Evolutionary conservation across 2,329 filamentous ascomycete genomes (phyloP).

Genomic region (Aspergillus sp.): DNA sequence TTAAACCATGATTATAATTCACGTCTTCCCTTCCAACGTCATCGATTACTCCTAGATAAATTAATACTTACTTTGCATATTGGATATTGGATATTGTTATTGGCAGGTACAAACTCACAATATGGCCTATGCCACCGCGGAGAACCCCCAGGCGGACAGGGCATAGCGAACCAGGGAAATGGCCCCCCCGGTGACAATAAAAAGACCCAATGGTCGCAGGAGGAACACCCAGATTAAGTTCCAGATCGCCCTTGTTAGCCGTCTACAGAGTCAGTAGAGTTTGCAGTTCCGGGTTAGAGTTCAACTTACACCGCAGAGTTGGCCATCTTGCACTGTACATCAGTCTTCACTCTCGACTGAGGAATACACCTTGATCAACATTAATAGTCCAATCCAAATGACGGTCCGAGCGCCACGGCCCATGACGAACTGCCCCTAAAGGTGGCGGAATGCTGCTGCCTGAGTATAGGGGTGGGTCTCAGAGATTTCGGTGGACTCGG

Average conservation of each 20-base stretch:
- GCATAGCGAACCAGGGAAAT: conserved; percentile 1
- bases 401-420: no score
- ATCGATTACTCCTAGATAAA: no score
- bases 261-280: background rate
- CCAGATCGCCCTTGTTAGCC: background rate
- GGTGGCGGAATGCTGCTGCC: no score
- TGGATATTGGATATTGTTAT: no score
- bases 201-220: background rate
- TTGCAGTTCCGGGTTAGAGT: background rate
- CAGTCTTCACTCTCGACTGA: no score
- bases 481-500: background rate
- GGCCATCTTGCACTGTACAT: background rate
- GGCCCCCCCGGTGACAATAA: background rate
- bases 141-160: background rate
- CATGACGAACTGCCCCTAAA: background rate
- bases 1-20: no score
- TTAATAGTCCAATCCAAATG: no score
- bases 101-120: no score
- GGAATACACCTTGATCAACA: no score
- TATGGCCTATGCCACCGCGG: no score
- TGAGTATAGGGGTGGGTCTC: background rate
- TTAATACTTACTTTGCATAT: no score
- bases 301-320: background rate
- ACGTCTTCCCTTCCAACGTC: no score
- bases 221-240: background rate